Conservation (phyloP, 2,329 filamentous ascomycete genomes). For the Aspergillus sojae region DNA sequence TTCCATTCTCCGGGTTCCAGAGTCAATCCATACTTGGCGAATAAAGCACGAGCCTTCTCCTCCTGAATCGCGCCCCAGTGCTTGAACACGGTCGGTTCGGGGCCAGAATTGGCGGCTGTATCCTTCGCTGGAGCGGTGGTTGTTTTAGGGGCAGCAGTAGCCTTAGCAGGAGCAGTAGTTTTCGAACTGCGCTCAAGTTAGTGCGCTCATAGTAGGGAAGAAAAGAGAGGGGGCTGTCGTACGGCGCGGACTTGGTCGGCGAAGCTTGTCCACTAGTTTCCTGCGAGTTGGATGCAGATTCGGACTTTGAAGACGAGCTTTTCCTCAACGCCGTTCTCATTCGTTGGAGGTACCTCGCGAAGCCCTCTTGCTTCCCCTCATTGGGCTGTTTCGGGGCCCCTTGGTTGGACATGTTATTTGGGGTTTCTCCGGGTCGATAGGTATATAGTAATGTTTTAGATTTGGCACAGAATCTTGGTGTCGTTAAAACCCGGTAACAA, state of each 20-base stretch:
- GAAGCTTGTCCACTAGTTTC: slow-evolving; percentile 15
- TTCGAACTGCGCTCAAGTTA: slow-evolving; percentile 7
- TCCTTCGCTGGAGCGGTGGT: slow-evolving; percentile 10
- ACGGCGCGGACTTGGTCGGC: slow-evolving; percentile 20
- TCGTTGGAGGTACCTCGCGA: slow-evolving; percentile 43
- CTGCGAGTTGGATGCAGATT: slow-evolving; percentile 25
- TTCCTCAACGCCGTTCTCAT: slow-evolving; percentile 42
- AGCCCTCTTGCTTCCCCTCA: slow-evolving; percentile 34
- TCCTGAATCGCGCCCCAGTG: slow-evolving; percentile 45
- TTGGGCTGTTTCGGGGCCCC: slow-evolving; percentile 17
- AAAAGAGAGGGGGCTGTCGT: background rate
- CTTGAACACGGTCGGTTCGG: slow-evolving; percentile 25
- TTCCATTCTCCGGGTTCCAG: slow-evolving; percentile 48
- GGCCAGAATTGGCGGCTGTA: slow-evolving; percentile 12
- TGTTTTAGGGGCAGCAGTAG: background rate
- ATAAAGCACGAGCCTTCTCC: slow-evolving; percentile 47
- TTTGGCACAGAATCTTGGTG: background rate
- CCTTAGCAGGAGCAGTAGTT: background rate
- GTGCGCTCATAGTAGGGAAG: background rate
- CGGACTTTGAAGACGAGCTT: slow-evolving; percentile 33
- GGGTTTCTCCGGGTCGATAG: background rate
- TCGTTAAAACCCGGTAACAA: background rate
- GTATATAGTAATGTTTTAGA: background rate
- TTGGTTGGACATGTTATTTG: slow-evolving; percentile 28
- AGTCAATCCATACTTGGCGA: slow-evolving; percentile 51